Base-by-base conservation (phyloP, 176 grass and related monocot genomes). In the Triticum dicoccoides region DNA sequence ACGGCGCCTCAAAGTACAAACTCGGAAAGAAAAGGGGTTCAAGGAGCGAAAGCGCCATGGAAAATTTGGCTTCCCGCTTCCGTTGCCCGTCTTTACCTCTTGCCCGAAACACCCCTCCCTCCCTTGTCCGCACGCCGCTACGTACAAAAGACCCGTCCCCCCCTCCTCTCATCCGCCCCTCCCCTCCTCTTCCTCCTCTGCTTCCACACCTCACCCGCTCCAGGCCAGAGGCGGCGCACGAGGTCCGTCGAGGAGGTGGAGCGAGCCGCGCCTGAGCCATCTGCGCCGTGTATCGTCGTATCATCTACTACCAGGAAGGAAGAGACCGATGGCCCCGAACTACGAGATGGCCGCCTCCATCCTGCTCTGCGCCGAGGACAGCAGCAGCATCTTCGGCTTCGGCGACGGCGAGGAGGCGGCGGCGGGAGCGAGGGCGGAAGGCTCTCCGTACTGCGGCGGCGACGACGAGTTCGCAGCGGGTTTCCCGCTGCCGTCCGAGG, bases 281-380 rank as follows among this genome's bases (percentile, higher is more conserved):
- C 21, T 0, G 58, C 0, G 9, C 61, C 61, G 9, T 25, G 12
- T 49, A 14, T 49, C 45, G 4, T 1, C 4, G 11, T 12, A 11
- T 12, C 44, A 13, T 41, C 6, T 3, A 42, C 0, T 42, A 51
- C 21, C 41, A 9, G 39, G 35, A 54, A 18, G 7, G 4, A 44
- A 13, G 14, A 42, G 34, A 99, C 20, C 33, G 5, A 77, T 96
- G 94, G 86, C 89, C 49, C 83, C 85, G 11, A 89, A 90, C 90
- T 94, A 78, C 73, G 90, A 97, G n/a, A 93, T 87, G 85, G 85
- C 94, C 5, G 89, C 92, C 52, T 99, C 94, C 67, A 89, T 91
- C 87, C 82, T 99, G 42, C 88, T 99, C 56, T 99, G 97, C 92
- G 94, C 89, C 58, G 97, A 99, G 89, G 97, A 99, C 83, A 94